Base-by-base conservation (phyloP, 345 rosid species). In the Litchi chinensis region DNA sequence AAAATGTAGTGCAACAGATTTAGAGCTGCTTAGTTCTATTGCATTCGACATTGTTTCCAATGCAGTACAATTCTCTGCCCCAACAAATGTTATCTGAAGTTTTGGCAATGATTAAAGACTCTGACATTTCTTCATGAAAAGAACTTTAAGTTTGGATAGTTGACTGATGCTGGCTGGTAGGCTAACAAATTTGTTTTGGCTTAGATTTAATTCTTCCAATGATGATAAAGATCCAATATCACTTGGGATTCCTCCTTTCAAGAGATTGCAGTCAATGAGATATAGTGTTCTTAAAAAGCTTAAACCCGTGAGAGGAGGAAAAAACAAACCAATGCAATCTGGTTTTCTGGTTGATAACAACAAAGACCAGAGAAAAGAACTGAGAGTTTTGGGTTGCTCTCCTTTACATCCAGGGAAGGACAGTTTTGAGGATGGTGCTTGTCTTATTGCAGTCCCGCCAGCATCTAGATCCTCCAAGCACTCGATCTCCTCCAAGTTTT, bases 31-130 rank as follows among this genome's bases (percentile, higher is more conserved):
- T 15, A 16, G 2, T 26, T 40, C 21, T 16, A 60, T 22, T 60
- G 28, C 65, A 21, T 10, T 60, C 9, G 79, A 75, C 5, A 75
- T 24, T 18, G 46, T 48, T 52, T 81, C 73, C 57, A 76, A 18
- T 8, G 77, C 40, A 4, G 26, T 16, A 22, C 83, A 76, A 26
- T 54, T n/a, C 44, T 46, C 0, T 19, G 62, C 76, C 5, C 40
- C 66, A 18, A 80, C 21, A 6, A 0, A 6, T 63, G 6, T n/a
- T 2, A 80, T 10, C 1, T 28, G 84, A 67, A 81, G 78, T 10
- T 46, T 64, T 15, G 59, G 64, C 39, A 81, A 26, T 32, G 37
- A 32, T 32, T 2, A 3, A 32, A 32, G 37, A 32, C 37, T 32
- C 37, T 32, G 37, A 32, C 37, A 32, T 32, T 32, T 32, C 37